Conservation (phyloP, 345 rosid species). For the Gossypium mustelinum region DNA sequence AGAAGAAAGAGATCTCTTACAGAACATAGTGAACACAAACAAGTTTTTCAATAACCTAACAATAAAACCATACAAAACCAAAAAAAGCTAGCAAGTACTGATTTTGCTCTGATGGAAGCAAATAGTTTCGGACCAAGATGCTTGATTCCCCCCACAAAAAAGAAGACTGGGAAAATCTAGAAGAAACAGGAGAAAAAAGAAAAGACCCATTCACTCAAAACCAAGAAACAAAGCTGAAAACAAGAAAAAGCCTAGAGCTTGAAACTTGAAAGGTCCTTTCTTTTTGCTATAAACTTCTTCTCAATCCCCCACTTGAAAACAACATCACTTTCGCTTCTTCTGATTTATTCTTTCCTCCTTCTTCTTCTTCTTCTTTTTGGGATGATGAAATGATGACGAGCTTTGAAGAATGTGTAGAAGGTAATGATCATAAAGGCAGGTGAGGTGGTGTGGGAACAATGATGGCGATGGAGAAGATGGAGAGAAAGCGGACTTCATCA, state of each 20-base stretch:
- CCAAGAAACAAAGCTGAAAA: slow-evolving; percentile 2
- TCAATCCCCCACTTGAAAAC: not conserved
- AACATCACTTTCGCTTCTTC: not conserved
- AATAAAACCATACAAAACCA: not conserved
- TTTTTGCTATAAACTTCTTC: not conserved
- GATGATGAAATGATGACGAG: slow-evolving; percentile 11
- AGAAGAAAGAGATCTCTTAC: not conserved
- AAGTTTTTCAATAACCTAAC: not conserved
- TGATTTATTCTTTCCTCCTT: not conserved
- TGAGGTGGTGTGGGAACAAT: slow-evolving; percentile 24
- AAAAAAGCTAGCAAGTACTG: not conserved
- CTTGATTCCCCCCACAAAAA: slow-evolving; percentile 36
- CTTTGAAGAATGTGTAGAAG: slow-evolving; percentile 11
- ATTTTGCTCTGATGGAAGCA: slow-evolving; percentile 17
- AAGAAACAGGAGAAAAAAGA: not conserved
- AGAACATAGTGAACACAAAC: not conserved
- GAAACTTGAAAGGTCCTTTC: not conserved
- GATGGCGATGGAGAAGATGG: slow-evolving; percentile 28
- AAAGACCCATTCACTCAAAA: slow-evolving; percentile 9
- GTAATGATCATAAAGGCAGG: not conserved
- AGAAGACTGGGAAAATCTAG: slow-evolving; percentile 1
- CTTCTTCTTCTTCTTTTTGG: not conserved
- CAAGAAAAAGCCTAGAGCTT: not conserved
- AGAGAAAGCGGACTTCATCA: slow-evolving; percentile 26
- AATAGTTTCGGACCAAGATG: slow-evolving; percentile 44